A percentile compares a stretch with the other conserved stretches of the same genome.
phyloP scores from a whole-genome alignment of 2,329 filamentous ascomycete genomes.

The Macrophomina tecta region DNA sequence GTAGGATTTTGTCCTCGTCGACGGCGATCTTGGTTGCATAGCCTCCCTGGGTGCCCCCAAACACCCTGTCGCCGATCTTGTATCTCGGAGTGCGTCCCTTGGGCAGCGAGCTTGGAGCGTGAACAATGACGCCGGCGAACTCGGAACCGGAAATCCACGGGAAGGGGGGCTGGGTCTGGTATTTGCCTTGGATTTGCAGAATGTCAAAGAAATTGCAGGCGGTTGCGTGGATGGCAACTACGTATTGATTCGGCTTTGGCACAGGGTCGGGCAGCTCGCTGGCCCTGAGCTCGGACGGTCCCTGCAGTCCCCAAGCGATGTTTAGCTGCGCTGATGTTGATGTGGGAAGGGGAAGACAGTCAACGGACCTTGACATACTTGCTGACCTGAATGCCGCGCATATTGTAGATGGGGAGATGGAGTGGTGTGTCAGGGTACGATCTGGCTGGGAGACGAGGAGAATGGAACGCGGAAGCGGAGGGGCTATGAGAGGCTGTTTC shows the following conservation, averaged over 20 bases:
- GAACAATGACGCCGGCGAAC: constrained; percentile 79
- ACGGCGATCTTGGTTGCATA: constrained; percentile 80
- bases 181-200: constrained; percentile 93
- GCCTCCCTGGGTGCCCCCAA: constrained; percentile 84
- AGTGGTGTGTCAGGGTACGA: too few species aligned
- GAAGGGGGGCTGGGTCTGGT: constrained; percentile 87
- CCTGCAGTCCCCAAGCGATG: constrained; percentile 54
- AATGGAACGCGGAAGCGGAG: background rate
- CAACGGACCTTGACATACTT: constrained; percentile 72
- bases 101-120: constrained; percentile 62
- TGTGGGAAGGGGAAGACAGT: background rate
- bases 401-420: constrained; percentile 48
- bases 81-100: constrained; percentile 62
- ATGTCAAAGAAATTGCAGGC: constrained; percentile 98
- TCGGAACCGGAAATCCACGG: constrained; percentile 89
- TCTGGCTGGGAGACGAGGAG: background rate
- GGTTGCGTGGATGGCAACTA: constrained; percentile 83
- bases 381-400: constrained; percentile 77
- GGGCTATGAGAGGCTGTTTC: background rate
- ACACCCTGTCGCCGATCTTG: constrained; percentile 80
- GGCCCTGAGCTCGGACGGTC: constrained; percentile 79
- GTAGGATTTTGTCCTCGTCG: constrained; percentile 69
- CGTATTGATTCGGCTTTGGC: constrained; percentile 76
- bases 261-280: constrained; percentile 75
- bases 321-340: constrained; percentile 30